phyloP scores from a whole-genome alignment of 192 early-diverging fungal genomes.

The Coemansia sp. region DNA sequence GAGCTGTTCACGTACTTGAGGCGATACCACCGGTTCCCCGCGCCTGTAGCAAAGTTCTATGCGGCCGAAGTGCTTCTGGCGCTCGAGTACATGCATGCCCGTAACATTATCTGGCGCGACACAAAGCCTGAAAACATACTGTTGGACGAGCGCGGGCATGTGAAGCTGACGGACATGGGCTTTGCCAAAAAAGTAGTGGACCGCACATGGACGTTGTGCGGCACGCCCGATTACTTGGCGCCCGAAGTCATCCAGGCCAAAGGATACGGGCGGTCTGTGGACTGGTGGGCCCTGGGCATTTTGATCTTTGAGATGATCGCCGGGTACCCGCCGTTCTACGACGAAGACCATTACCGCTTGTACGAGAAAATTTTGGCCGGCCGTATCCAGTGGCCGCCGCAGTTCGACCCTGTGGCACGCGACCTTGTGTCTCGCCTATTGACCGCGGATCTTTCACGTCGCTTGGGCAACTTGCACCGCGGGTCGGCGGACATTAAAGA shows the following conservation, averaged over 20 bases:
- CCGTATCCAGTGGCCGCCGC: slow-evolving; percentile 79
- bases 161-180: slow-evolving; percentile 88
- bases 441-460: slow-evolving; percentile 77
- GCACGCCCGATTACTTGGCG: slow-evolving; percentile 83
- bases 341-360: slow-evolving; percentile 89
- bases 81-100: slow-evolving; percentile 84
- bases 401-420: slow-evolving; percentile 78
- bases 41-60: slow-evolving; percentile 86
- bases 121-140: slow-evolving; percentile 88
- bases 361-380: slow-evolving; percentile 93
- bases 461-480: slow-evolving; percentile 83
- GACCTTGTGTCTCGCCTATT: slow-evolving; percentile 82
- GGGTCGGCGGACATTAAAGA: slow-evolving; percentile 89
- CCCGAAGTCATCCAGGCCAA: slow-evolving; percentile 91
- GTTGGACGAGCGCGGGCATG: slow-evolving; percentile 70
- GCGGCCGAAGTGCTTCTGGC: slow-evolving; percentile 85
- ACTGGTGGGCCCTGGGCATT: slow-evolving; percentile 95
- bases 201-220: slow-evolving; percentile 82
- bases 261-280: slow-evolving; percentile 89
- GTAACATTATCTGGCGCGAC: slow-evolving; percentile 88
- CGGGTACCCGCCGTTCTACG: slow-evolving; percentile 92
- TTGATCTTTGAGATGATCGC: slow-evolving; percentile 95
- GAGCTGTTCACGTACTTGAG: slow-evolving; percentile 80
- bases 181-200: slow-evolving; percentile 82
- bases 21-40: slow-evolving; percentile 81